Conservation (phyloP, 164 flowering plant species). For the Magnolia officinalis region DNA sequence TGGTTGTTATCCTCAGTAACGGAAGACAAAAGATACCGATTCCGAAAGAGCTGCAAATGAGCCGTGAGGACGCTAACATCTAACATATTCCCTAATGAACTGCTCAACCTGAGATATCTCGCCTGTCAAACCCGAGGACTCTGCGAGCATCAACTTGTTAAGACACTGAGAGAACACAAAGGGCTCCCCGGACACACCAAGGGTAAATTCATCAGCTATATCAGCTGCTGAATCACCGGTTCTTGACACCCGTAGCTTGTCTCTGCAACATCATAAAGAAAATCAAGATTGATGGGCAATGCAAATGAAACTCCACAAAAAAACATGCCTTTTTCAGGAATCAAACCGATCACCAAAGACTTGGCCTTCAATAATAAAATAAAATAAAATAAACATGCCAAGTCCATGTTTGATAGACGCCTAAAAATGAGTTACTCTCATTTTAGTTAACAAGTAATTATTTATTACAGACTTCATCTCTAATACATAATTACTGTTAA, state of each 20-base stretch:
- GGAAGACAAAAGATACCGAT: neutral
- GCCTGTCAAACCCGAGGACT: constrained; percentile 78
- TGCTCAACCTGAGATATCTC: constrained; percentile 70
- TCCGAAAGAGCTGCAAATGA: neutral
- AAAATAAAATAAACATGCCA: no score
- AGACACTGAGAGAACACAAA: constrained; percentile 78
- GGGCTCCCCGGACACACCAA: constrained; percentile 67
- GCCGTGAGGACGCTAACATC: constrained; percentile 13
- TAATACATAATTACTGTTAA: no score
- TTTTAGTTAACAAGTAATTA: no score
- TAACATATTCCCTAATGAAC: constrained; percentile 77
- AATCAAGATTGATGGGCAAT: no score
- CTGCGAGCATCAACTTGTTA: constrained; percentile 70
- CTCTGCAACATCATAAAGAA: constrained; percentile 38
- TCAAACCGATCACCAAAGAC: no score
- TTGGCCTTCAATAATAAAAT: no score
- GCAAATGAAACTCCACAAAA: neutral
- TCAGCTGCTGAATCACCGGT: constrained; percentile 78
- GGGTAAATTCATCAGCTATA: constrained; percentile 59
- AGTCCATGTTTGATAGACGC: no score
- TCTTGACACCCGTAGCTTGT: constrained; percentile 79
- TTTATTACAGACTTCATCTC: no score
- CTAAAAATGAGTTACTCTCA: no score
- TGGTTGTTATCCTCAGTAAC: neutral
- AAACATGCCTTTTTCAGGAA: no score